Conservation (phyloP, 306 rosid genomes). For the Casuarina glauca region DNA sequence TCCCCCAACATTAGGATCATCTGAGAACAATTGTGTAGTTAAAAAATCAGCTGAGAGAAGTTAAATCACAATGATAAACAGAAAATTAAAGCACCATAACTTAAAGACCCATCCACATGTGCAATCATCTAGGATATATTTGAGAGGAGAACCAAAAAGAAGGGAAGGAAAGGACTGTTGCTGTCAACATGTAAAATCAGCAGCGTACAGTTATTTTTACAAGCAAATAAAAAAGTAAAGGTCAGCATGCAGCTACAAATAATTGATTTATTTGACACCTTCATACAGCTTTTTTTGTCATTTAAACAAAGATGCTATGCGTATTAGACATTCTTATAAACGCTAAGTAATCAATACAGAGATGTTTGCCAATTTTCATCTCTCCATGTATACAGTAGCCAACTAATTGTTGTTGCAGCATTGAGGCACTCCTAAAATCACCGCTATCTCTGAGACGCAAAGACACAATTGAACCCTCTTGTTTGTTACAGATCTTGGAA, state of each 20-base stretch:
- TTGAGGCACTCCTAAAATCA: neutral
- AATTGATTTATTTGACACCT: neutral
- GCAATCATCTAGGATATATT: conserved; percentile 3
- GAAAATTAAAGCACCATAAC: neutral
- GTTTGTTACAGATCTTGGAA: neutral
- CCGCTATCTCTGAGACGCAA: neutral
- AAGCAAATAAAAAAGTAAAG: neutral
- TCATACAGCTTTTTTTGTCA: neutral
- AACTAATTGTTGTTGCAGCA: neutral
- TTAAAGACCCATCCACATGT: neutral
- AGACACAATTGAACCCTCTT: neutral
- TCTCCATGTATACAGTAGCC: neutral
- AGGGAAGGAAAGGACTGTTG: neutral
- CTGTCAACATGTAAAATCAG: neutral
- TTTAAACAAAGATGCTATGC: neutral
- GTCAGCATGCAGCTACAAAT: neutral
- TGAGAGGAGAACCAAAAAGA: neutral
- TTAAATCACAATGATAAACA: conserved; percentile 4
- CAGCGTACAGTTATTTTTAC: neutral
- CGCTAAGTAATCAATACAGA: neutral
- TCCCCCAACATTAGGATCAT: conserved; percentile 90
- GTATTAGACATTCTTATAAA: neutral
- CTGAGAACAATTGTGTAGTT: conserved; percentile 43
- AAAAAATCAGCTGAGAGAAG: conserved; percentile 29
- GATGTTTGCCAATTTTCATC: neutral